A percentile compares a stretch with the other conserved stretches of the same genome.
phyloP scores from a whole-genome alignment of 257 asterid genomes.

The Primulina huaijiensis region DNA sequence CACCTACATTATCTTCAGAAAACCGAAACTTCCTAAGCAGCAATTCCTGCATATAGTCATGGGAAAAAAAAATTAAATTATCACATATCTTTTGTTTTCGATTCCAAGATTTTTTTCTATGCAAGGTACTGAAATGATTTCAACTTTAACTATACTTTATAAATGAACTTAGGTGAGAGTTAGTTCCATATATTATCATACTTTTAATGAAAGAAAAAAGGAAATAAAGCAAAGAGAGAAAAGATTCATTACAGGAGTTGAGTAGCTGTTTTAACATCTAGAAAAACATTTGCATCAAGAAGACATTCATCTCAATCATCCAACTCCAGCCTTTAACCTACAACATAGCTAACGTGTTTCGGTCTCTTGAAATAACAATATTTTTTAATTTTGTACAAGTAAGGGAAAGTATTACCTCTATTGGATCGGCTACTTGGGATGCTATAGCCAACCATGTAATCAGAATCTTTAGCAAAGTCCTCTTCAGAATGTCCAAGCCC shows the following conservation, averaged over 20 bases:
- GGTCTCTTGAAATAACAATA: slow-evolving; percentile 9
- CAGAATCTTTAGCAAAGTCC: slow-evolving; percentile 40
- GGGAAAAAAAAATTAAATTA: slow-evolving; percentile 18
- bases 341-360: slow-evolving; percentile 12
- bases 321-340: slow-evolving; percentile 11
- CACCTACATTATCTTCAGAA: slow-evolving; percentile 59
- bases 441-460: slow-evolving; percentile 37
- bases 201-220: not conserved
- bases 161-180: not conserved
- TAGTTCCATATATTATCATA: slow-evolving; percentile 1
- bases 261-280: slow-evolving; percentile 10
- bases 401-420: slow-evolving; percentile 54
- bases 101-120: not conserved
- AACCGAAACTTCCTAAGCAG: slow-evolving; percentile 57
- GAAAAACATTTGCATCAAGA: slow-evolving; percentile 9
- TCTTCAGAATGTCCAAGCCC: slow-evolving; percentile 44
- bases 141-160: not conserved
- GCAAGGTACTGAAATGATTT: slow-evolving; percentile 5
- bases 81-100: not conserved
- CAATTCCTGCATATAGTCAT: slow-evolving; percentile 57
- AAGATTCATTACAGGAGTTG: slow-evolving; percentile 5
- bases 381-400: slow-evolving; percentile 13
- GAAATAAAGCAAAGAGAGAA: not conserved
- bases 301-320: slow-evolving; percentile 1
- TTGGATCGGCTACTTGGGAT: slow-evolving; percentile 61